A percentile compares a stretch with the other conserved stretches of the same genome.
Evolutionary conservation across 257 asterid genomes (phyloP).

Genomic region (Oldenlandia corymbosa): DNA sequence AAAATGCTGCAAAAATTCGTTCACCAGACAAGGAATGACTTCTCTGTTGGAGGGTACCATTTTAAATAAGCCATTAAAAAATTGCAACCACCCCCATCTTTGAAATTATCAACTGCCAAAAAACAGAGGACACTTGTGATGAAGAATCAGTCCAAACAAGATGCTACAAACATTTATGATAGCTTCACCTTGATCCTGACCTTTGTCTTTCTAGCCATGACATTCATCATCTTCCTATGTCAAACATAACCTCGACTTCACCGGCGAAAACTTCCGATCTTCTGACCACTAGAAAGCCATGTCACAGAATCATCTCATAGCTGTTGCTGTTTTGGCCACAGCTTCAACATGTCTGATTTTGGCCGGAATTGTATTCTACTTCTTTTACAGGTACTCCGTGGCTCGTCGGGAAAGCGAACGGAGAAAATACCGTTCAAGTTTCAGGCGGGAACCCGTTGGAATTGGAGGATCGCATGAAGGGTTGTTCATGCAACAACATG

Average conservation of each 20-base stretch:
- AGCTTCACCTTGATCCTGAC: neutral
- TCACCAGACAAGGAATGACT: too few relatives aligned
- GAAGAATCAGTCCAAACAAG: too few relatives aligned
- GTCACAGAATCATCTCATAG: constrained; percentile 27
- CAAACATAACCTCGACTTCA: constrained; percentile 1
- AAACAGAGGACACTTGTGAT: too few relatives aligned
- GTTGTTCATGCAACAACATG: constrained; percentile 34
- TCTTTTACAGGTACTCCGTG: constrained; percentile 28
- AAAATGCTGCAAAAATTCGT: too few relatives aligned
- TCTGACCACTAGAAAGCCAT: constrained; percentile 20
- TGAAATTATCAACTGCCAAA: too few relatives aligned
- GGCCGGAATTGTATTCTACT: constrained; percentile 32
- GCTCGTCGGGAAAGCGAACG: constrained; percentile 25
- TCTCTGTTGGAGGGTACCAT: too few relatives aligned
- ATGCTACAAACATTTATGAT: too few relatives aligned
- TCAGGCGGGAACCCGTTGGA: constrained; percentile 32
- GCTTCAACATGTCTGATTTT: constrained; percentile 36
- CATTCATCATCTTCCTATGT: constrained; percentile 22
- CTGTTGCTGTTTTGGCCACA: constrained; percentile 41
- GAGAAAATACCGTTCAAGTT: constrained; percentile 32
- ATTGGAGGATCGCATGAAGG: constrained; percentile 22
- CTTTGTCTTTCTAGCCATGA: too few relatives aligned
- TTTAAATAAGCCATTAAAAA: too few relatives aligned
- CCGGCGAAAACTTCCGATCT: neutral
- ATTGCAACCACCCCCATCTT: too few relatives aligned